Percentiles rank a stretch among this genome's conserved stretches.
Evolutionary conservation across 768 basidiomycete species (phyloP).

Genomic region (Kwoniella shandongensis): DNA sequence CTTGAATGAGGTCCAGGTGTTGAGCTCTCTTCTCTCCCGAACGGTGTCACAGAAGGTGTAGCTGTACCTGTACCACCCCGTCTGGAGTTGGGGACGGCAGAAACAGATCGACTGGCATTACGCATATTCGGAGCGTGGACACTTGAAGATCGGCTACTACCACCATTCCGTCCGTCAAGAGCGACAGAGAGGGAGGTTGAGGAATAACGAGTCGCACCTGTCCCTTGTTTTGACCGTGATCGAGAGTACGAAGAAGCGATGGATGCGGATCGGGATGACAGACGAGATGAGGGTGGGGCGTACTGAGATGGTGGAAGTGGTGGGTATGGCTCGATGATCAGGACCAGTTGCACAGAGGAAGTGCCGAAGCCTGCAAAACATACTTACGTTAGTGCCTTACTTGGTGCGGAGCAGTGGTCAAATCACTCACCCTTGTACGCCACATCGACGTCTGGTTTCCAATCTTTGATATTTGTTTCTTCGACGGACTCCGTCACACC

Average conservation of each 20-base stretch:
- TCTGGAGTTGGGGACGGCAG: slow-evolving; percentile 42
- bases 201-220: slow-evolving; percentile 24
- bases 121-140: slow-evolving; percentile 28
- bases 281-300: slow-evolving; percentile 43
- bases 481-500: slow-evolving; percentile 17
- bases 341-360: slow-evolving; percentile 50
- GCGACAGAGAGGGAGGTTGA: slow-evolving; percentile 29
- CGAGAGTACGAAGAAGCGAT: slow-evolving; percentile 36
- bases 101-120: slow-evolving; percentile 40
- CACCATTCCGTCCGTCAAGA: neutral
- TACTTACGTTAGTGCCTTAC: neutral
- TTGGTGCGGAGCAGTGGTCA: neutral
- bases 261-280: slow-evolving; percentile 45
- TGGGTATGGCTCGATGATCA: slow-evolving; percentile 53
- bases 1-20: slow-evolving; percentile 27
- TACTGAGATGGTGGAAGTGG: slow-evolving; percentile 37
- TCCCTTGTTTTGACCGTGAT: slow-evolving; percentile 38
- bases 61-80: slow-evolving; percentile 30
- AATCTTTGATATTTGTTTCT: slow-evolving; percentile 43
- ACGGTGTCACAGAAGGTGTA: slow-evolving; percentile 23
- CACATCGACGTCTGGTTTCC: slow-evolving; percentile 48
- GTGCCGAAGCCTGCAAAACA: slow-evolving; percentile 47
- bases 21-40: slow-evolving; percentile 20
- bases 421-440: slow-evolving; percentile 45
- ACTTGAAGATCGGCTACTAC: slow-evolving; percentile 10